Evolutionary conservation across 2,329 filamentous ascomycete species (phyloP).

Genomic region (Alternaria hordeiaustralica): DNA sequence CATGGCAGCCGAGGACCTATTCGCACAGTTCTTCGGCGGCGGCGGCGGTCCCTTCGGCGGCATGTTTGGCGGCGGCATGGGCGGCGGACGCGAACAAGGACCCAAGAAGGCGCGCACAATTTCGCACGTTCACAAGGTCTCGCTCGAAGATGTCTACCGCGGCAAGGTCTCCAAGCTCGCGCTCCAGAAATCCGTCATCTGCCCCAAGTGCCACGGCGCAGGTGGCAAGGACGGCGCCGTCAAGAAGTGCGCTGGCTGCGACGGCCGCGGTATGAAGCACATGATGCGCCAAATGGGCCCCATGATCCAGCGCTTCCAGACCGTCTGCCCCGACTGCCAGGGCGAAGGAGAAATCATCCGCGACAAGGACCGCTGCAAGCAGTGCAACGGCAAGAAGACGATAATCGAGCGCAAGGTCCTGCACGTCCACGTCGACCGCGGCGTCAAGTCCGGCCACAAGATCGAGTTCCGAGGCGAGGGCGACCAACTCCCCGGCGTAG

Average conservation of each 20-base stretch:
- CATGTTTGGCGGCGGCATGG: slow-evolving; percentile 61
- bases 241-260: slow-evolving; percentile 87
- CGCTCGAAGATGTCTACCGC: slow-evolving; percentile 95
- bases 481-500: slow-evolving; percentile 90
- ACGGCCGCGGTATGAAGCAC: slow-evolving; percentile 97
- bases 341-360: slow-evolving; percentile 97
- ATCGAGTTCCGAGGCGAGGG: slow-evolving; percentile 97
- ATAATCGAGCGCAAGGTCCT: slow-evolving; percentile 96
- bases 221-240: slow-evolving; percentile 99
- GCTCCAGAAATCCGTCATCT: slow-evolving; percentile 96
- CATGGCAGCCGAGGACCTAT: slow-evolving; percentile 95
- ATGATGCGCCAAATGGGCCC: slow-evolving; percentile 99
- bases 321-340: slow-evolving; percentile 96
- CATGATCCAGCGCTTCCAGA: slow-evolving; percentile 99
- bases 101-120: slow-evolving; percentile 94
- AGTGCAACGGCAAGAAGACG: slow-evolving; percentile 97
- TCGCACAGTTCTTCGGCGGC: slow-evolving; percentile 94
- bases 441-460: slow-evolving; percentile 92
- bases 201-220: slow-evolving; percentile 89
- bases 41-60: slow-evolving; percentile 70
- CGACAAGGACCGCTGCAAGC: slow-evolving; percentile 97
- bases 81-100: slow-evolving; percentile 78
- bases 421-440: slow-evolving; percentile 95
- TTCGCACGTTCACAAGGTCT: slow-evolving; percentile 97
- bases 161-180: slow-evolving; percentile 98